Evolutionary conservation across 2,329 filamentous ascomycete species (phyloP), one percentile per base, ranked within the genome.

Genomic region (Xylaria hypoxylon): DNA sequence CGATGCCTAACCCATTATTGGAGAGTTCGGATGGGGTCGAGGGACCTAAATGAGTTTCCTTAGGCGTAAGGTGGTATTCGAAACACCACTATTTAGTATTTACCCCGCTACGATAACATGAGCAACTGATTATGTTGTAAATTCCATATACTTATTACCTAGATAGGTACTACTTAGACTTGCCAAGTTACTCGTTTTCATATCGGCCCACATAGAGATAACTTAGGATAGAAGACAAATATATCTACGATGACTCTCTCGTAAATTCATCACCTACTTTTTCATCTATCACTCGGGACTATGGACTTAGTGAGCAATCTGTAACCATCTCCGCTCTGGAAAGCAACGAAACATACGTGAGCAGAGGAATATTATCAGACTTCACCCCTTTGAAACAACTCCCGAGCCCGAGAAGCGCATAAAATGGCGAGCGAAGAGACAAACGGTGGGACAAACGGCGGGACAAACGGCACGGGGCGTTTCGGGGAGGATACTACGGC

Each of bases 351-450:
- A 17, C 26, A n/a, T 6, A 26, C 11, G 13, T 17, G 6, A 22
- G 22, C 6, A 15, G 40, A 57, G 33, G 19, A 1, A 48, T 24
- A 42, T 22, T 24, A 42, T 22, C 28, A 7, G 22, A 45, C n/a
- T 11, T 40, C 4, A 2, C 19, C 5, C 10, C 5, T n/a, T 42
- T 11, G 31, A 6, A 22, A 26, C 24, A 17, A 28, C 7, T 15
- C 22, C 5, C 8, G 10, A 31, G 13, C 38, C 19, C 4, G 11
- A n/a, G 45, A 57, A 63, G 31, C 10, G 17, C 15, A 40, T 28
- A 70, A 28, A 65, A 75, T 75, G 73, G 64, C 73, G 2, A 68
- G 28, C 33, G 71, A 70, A 55, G 65, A 71, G 47, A 68, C 51
- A 0, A 63, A 57, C 42, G 47, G 58, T n/a, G n/a, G n/a, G n/a